A percentile compares a stretch with the other conserved stretches of the same genome.
Conservation (phyloP, 2,329 filamentous ascomycete genomes). For the Talaromyces islandicus region DNA sequence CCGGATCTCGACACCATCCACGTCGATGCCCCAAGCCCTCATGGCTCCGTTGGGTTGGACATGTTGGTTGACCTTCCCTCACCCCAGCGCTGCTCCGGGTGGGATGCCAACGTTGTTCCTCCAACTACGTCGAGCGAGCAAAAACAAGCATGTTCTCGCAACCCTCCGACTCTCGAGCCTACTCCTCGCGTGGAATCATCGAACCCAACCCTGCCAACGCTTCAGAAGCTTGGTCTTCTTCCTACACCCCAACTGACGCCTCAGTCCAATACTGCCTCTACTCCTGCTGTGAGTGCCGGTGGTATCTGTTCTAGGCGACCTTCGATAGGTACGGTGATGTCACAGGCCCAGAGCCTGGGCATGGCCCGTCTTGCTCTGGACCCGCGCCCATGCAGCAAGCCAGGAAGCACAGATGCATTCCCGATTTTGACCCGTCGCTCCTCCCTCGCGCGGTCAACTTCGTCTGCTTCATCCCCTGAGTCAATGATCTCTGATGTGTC, state of each 20-base stretch:
- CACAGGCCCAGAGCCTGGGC: conserved; percentile 49
- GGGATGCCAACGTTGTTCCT: conserved; percentile 16
- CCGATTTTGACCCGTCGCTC: conserved; percentile 44
- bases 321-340: conserved; percentile 56
- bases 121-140: conserved; percentile 18
- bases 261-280: conserved; percentile 46
- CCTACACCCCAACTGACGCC: conserved; percentile 60
- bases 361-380: conserved; percentile 53
- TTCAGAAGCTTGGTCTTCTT: conserved; percentile 50
- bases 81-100: conserved; percentile 18
- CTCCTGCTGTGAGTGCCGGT: conserved; percentile 57
- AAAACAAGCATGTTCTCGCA: conserved; percentile 24
- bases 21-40: conserved; percentile 26
- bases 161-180: conserved; percentile 46
- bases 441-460: conserved; percentile 47
- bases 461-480: conserved; percentile 52
- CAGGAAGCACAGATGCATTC: conserved; percentile 42
- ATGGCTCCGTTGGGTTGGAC: conserved; percentile 21
- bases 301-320: conserved; percentile 45
- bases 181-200: conserved; percentile 38
- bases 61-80: conserved; percentile 24
- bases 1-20: conserved; percentile 50
- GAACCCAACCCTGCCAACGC: conserved; percentile 44
- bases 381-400: conserved; percentile 35
- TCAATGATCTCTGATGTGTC: conserved; percentile 59